Conservation (phyloP, 2,329 filamentous ascomycete genomes). For the Coniochaeta ligniaria region DNA sequence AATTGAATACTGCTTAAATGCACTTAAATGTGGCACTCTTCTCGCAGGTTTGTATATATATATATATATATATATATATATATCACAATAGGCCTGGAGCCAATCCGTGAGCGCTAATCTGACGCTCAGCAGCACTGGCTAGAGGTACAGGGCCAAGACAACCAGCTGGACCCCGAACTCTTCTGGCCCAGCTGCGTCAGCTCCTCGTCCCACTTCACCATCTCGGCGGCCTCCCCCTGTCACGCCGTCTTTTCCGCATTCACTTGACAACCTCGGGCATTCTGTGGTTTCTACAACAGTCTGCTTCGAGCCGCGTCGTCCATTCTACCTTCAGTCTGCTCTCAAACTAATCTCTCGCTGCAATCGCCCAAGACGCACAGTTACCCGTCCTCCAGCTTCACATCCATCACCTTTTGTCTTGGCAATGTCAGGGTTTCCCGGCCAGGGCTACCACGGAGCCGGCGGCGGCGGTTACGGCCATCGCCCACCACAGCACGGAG, state of each 20-base stretch:
- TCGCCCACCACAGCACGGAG: constrained; percentile 7
- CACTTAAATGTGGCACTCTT: too few relatives aligned
- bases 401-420: background rate
- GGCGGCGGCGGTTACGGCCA: constrained; percentile 8
- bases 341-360: background rate
- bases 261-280: background rate
- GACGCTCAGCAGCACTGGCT: background rate
- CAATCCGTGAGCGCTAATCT: background rate
- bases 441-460: constrained; percentile 16
- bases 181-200: background rate
- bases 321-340: background rate
- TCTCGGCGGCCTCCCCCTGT: background rate
- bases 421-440: constrained; percentile 11
- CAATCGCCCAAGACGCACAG: background rate
- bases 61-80: too few relatives aligned
- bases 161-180: background rate
- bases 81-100: too few relatives aligned
- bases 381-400: background rate
- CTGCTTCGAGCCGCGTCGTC: background rate
- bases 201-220: background rate
- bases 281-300: background rate
- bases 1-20: too few relatives aligned
- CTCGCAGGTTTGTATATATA: too few relatives aligned
- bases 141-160: background rate
- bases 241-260: background rate